phyloP scores from a whole-genome alignment of 129 eudicot genomes.

The Mikania micrantha region DNA sequence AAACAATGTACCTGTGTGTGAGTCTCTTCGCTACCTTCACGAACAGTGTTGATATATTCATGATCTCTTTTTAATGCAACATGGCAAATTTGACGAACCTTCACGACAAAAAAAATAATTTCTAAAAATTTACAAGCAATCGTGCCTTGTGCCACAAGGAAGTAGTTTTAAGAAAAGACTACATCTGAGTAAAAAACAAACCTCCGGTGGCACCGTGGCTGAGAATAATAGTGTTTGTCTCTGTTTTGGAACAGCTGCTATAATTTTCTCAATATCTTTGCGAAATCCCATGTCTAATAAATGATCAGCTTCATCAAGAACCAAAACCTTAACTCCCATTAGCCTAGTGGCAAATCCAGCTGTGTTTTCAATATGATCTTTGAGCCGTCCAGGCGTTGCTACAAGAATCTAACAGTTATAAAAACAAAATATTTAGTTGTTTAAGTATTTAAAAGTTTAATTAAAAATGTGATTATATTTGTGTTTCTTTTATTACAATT shows the following conservation, averaged over 20 bases:
- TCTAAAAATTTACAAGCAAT: background rate
- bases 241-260: conserved; percentile 91
- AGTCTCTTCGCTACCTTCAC: conserved; percentile 75
- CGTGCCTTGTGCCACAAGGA: background rate
- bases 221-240: conserved; percentile 94
- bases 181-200: conserved; percentile 20
- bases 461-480: too few species aligned
- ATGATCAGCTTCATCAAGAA: conserved; percentile 99
- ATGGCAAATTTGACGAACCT: conserved; percentile 96
- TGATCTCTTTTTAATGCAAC: conserved; percentile 91
- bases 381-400: conserved; percentile 98
- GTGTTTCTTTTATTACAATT: background rate
- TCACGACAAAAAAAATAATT: background rate
- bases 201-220: conserved; percentile 90
- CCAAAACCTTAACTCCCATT: conserved; percentile 90
- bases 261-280: conserved; percentile 77
- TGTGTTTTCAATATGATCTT: conserved; percentile 94
- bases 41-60: conserved; percentile 75
- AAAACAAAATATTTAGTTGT: background rate
- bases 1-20: conserved; percentile 62
- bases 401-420: conserved; percentile 63
- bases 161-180: background rate
- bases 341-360: conserved; percentile 92
- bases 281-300: conserved; percentile 97
- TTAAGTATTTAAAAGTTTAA: background rate